Evolutionary conservation across 2,329 filamentous ascomycete species (phyloP), one percentile per base, ranked within the genome.

Genomic region (Teratosphaeria zuluensis): DNA sequence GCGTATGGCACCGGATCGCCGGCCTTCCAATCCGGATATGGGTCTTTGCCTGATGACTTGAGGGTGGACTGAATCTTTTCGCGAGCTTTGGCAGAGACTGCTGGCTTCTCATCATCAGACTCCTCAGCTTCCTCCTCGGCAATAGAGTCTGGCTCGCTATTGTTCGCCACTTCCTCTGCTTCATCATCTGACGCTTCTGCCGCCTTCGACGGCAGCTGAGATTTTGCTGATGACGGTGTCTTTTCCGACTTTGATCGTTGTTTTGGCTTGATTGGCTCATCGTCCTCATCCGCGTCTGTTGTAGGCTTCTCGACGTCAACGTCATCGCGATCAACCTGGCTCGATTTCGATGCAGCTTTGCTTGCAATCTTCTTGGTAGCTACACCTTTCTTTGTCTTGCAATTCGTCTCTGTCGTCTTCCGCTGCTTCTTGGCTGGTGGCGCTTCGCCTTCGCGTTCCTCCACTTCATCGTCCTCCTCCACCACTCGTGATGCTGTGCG

Each of bases 21-120:
- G 53, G 88, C 78, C 71, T 90, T 88, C 94, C 94, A 99, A 74
- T 99, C 92, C 0, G 92, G 92, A 73, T 92, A 97, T n/a, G 88
- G 85, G 68, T 95, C 88, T 64, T 90, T 88, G 46, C 75, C 54
- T 56, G 81, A 83, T 19, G 82, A 78, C 69, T 85, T 85, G 59
- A 96, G 76, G 54, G 86, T 88, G 8, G 84, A 84, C 71, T 96
- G 91, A 11, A 92, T 83, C 72, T 90, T 89, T 72, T 92, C 84
- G 52, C 89, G 85, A 53, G 85, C 86, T 73, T 95, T 92, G 51
- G 84, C 86, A 55, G 84, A 84, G 53, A 85, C 74, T 64, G 87
- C 84, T 1, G 90, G 85, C 69, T 89, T 89, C 67, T 88, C 80
- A 67, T 76, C 77, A 5, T 77, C 75, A 19, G 74, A 71, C 35